phyloP scores from a whole-genome alignment of 2,329 filamentous ascomycete genomes.

The Nothomitra cinnamomea region DNA sequence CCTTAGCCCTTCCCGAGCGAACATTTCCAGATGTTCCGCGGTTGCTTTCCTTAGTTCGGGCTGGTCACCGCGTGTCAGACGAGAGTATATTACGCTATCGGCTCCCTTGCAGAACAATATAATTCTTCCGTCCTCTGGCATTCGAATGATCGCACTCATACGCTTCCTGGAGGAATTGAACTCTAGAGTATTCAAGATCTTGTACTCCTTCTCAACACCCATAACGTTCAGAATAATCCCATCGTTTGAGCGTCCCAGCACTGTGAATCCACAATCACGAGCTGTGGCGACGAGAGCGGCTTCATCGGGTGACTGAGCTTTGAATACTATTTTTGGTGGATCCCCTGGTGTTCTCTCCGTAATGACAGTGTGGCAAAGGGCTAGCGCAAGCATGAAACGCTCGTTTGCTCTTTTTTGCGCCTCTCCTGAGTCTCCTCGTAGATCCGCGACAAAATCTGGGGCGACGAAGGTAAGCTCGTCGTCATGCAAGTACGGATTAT shows the following conservation, averaged over 20 bases:
- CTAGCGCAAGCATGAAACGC: slow-evolving; percentile 85
- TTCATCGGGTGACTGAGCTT: slow-evolving; percentile 93
- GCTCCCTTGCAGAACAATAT: slow-evolving; percentile 93
- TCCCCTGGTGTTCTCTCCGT: slow-evolving; percentile 82
- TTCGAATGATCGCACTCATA: slow-evolving; percentile 92
- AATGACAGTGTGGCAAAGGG: slow-evolving; percentile 94
- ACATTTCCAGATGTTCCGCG: slow-evolving; percentile 90
- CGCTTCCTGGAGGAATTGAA: slow-evolving; percentile 95
- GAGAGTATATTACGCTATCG: slow-evolving; percentile 91
- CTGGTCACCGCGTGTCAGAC: slow-evolving; percentile 72
- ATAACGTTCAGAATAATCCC: slow-evolving; percentile 75
- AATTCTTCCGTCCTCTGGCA: slow-evolving; percentile 71
- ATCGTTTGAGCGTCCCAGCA: slow-evolving; percentile 62
- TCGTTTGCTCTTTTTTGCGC: slow-evolving; percentile 66
- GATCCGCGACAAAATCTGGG: slow-evolving; percentile 71
- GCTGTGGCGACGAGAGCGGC: slow-evolving; percentile 87
- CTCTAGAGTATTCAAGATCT: slow-evolving; percentile 83
- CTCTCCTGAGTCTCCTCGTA: slow-evolving; percentile 57
- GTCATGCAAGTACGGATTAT: slow-evolving; percentile 83
- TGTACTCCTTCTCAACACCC: slow-evolving; percentile 71
- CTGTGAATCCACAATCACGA: slow-evolving; percentile 86
- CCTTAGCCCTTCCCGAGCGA: slow-evolving; percentile 83
- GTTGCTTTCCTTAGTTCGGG: slow-evolving; percentile 65
- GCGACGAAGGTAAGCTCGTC: slow-evolving; percentile 86
- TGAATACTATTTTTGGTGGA: slow-evolving; percentile 80